These are phyloP conservation scores for Epichloe gansuensis DNA, from an alignment of 2,329 filamentous ascomycete species.

Conservation along the genomic window DNA sequence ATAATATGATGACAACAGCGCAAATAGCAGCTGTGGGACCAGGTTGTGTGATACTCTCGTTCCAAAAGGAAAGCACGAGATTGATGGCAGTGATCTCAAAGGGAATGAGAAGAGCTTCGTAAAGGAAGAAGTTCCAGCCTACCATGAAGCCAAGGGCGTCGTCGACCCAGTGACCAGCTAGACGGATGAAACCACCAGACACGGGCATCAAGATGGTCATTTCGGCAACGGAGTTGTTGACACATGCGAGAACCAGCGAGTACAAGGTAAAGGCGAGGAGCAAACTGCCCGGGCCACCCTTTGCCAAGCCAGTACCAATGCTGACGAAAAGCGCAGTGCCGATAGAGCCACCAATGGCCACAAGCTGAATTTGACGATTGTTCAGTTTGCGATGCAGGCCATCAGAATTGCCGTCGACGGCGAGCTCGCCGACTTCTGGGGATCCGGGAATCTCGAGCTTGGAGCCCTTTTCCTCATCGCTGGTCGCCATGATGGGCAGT, in stretches of 20 bases:
- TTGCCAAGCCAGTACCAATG: conserved; percentile 42
- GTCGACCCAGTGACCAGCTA: conserved; percentile 54
- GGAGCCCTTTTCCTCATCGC: conserved; percentile 19
- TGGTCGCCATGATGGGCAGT: conserved; percentile 8
- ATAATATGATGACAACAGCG: conserved; percentile 40
- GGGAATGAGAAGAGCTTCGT: conserved; percentile 30
- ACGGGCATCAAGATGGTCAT: conserved; percentile 53
- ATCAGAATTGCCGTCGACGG: conserved; percentile 21
- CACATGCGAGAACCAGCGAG: conserved; percentile 40
- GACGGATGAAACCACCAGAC: conserved; percentile 49
- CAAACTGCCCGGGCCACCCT: conserved; percentile 35
- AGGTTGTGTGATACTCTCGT: conserved; percentile 39
- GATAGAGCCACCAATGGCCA: conserved; percentile 46
- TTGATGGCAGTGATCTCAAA: conserved; percentile 32
- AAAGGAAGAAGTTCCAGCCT: conserved; percentile 34
- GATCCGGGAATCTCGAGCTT: conserved; percentile 14
- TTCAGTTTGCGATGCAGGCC: conserved; percentile 35
- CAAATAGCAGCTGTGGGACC: conserved; percentile 55
- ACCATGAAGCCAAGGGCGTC: conserved; percentile 48
- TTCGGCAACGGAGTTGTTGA: conserved; percentile 55
- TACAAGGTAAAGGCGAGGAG: conserved; percentile 49
- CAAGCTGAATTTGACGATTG: conserved; percentile 46
- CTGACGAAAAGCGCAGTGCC: conserved; percentile 48
- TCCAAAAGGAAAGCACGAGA: conserved; percentile 30
- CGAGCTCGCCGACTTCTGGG: conserved; percentile 16